Evolutionary conservation across 106 monocot genomes (phyloP).

Genomic region (Allium cepa): DNA sequence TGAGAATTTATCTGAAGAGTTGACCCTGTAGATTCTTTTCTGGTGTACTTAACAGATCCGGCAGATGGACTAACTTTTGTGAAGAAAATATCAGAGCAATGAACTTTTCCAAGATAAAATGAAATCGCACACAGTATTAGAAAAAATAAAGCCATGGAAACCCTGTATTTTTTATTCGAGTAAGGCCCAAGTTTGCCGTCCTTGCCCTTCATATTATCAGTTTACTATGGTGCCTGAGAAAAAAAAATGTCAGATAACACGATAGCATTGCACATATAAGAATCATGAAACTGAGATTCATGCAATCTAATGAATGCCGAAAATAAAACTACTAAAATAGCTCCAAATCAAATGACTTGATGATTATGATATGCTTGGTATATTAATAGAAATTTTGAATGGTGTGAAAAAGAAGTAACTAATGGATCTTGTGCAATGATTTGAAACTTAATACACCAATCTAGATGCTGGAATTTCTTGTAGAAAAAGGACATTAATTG

Average conservation of each 20-base stretch:
- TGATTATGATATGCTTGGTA: not conserved
- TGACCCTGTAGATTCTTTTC: conserved; percentile 20
- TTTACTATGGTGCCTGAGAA: not conserved
- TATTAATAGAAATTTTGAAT: not conserved
- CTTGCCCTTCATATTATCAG: conserved; percentile 60
- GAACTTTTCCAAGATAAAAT: conserved; percentile 75
- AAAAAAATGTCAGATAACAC: not conserved
- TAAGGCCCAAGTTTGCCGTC: conserved; percentile 31
- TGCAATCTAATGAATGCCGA: too few species aligned
- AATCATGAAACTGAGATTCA: not conserved
- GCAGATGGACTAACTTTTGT: conserved; percentile 2
- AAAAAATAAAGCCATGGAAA: conserved; percentile 51
- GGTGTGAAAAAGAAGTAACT: not conserved
- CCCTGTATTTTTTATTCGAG: conserved; percentile 32
- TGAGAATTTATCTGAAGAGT: conserved; percentile 42
- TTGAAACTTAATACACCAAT: too few species aligned
- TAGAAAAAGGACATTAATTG: too few species aligned
- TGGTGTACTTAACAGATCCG: conserved; percentile 9
- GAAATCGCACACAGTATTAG: conserved; percentile 67
- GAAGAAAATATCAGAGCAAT: conserved; percentile 44
- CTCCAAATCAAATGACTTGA: too few species aligned
- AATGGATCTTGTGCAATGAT: not conserved
- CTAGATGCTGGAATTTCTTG: too few species aligned
- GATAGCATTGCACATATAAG: not conserved
- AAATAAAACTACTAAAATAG: too few species aligned